These are phyloP conservation scores for Teratosphaeria viscida DNA, from an alignment of 2,329 filamentous ascomycete species.

Conservation along the genomic window DNA sequence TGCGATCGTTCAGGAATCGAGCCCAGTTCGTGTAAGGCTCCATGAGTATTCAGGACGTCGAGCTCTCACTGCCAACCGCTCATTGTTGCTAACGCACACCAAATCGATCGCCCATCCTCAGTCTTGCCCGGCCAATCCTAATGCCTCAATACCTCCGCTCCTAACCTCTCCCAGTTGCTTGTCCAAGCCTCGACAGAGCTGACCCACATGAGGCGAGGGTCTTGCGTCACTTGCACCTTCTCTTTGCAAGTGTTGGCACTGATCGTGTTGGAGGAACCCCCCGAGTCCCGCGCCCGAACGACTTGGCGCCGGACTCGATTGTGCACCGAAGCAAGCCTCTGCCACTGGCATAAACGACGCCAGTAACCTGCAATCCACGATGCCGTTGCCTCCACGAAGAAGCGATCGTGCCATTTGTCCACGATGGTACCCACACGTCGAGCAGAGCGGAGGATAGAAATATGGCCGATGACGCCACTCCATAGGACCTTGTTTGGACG, in stretches of 20 bases:
- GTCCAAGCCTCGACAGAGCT: neutral
- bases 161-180: neutral
- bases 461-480: neutral
- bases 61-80: no score
- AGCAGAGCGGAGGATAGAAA: neutral
- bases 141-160: neutral
- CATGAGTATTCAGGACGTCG: no score
- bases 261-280: neutral
- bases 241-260: neutral
- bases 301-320: neutral
- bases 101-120: no score
- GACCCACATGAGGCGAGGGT: no score
- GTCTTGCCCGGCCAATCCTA: neutral
- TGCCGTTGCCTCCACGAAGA: neutral
- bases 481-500: neutral
- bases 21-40: no score
- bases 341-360: neutral
- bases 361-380: neutral
- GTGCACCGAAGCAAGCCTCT: neutral
- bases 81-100: no score
- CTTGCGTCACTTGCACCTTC: neutral
- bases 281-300: neutral
- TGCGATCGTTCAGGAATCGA: no score
- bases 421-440: neutral
- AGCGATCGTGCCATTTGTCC: neutral